Conservation (phyloP, 2,329 filamentous ascomycete genomes). For the Fusarium sp. region DNA sequence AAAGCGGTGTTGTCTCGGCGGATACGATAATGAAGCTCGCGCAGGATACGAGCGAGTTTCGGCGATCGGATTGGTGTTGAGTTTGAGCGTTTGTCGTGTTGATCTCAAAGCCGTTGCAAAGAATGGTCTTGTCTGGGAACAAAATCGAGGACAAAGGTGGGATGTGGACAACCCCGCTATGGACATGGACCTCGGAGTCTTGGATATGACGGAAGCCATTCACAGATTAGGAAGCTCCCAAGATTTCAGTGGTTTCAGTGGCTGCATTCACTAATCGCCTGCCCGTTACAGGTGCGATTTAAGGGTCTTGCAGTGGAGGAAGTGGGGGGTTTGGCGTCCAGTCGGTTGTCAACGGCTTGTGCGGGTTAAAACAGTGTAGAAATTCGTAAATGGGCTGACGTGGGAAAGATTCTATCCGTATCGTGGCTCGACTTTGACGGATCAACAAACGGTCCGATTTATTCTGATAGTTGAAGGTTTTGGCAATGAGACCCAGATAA, state of each 20-base stretch:
- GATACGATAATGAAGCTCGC: slow-evolving; percentile 3
- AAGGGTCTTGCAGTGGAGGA: slow-evolving; percentile 12
- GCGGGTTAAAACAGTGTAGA: slow-evolving; percentile 18
- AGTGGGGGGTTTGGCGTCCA: slow-evolving; percentile 3
- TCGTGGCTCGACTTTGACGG: neutral
- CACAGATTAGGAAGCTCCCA: slow-evolving; percentile 45
- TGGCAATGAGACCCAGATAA: no score
- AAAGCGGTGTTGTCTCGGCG: slow-evolving; percentile 13
- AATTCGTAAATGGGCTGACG: neutral
- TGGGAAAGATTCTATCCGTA: neutral
- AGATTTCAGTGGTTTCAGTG: slow-evolving; percentile 36
- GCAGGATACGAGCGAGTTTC: neutral
- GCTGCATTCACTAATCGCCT: slow-evolving; percentile 33
- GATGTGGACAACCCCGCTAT: slow-evolving; percentile 42
- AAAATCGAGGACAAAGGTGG: slow-evolving; percentile 13
- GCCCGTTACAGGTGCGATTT: slow-evolving; percentile 35
- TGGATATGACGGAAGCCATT: slow-evolving; percentile 37
- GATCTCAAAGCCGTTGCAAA: neutral
- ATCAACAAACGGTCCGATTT: slow-evolving; percentile 13
- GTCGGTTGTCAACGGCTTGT: slow-evolving; percentile 45
- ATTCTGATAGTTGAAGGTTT: neutral
- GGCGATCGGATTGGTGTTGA: neutral
- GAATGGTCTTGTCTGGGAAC: slow-evolving; percentile 4
- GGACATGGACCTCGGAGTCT: slow-evolving; percentile 27
- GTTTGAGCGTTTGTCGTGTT: neutral